A percentile compares a stretch with the other conserved stretches of the same genome.
These are phyloP conservation scores for Talaromyces sp. DNA, from an alignment of 2,329 filamentous ascomycete genomes.

Conservation along the genomic window DNA sequence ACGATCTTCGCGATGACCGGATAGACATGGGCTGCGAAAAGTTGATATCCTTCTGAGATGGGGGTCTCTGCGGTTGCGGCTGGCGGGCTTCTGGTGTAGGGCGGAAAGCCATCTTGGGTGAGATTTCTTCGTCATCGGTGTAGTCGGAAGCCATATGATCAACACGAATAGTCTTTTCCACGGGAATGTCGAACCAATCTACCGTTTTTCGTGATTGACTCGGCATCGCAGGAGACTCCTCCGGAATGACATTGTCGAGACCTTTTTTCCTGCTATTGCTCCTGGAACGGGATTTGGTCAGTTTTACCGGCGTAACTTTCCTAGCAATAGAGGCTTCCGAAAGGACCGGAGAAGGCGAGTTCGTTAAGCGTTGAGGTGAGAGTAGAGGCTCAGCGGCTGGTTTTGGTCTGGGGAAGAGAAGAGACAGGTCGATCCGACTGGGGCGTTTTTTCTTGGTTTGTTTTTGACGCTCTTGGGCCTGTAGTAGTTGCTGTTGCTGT, in stretches of 20 bases:
- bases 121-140: constrained; percentile 13
- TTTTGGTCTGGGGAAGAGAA: constrained; percentile 39
- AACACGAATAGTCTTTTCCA: constrained; percentile 26
- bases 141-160: constrained; percentile 6
- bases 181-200: constrained; percentile 32
- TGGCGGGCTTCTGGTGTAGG: not conserved
- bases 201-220: constrained; percentile 8
- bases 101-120: not conserved
- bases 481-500: not conserved
- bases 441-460: constrained; percentile 33
- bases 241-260: not conserved
- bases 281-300: constrained; percentile 22
- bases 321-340: constrained; percentile 28
- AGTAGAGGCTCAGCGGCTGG: constrained; percentile 28
- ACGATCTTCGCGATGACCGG: constrained; percentile 1
- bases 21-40: not conserved
- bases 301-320: constrained; percentile 21
- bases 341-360: constrained; percentile 37
- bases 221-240: constrained; percentile 1
- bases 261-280: constrained; percentile 6
- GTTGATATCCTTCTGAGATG: not conserved
- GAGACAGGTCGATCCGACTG: constrained; percentile 37
- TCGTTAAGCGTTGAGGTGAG: constrained; percentile 39
- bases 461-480: constrained; percentile 13
- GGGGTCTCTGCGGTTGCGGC: not conserved